These are phyloP conservation scores for Phytophthora sansomeana DNA, from an alignment of 352 stramenopile species.

Conservation along the genomic window DNA sequence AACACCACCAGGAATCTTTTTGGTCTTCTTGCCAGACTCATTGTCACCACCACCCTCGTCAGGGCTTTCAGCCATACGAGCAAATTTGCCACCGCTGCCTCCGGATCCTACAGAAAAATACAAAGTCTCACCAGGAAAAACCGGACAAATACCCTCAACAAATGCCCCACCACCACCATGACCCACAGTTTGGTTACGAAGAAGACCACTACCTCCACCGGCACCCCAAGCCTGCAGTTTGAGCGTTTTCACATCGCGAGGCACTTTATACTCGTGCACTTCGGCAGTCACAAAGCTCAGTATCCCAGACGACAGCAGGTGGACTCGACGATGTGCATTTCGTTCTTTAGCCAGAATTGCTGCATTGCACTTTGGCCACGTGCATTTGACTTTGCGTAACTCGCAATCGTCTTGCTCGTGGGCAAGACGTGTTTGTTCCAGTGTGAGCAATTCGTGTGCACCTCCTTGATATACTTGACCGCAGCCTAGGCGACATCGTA, in stretches of 20 bases:
- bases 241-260: conserved; percentile 63
- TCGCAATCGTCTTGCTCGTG: conserved; percentile 79
- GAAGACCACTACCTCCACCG: conserved; percentile 69
- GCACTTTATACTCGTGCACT: conserved; percentile 73
- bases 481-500: conserved; percentile 68
- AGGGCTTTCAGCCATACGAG: conserved; percentile 46
- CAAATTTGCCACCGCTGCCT: conserved; percentile 51
- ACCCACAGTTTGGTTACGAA: conserved; percentile 57
- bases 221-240: conserved; percentile 81
- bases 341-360: conserved; percentile 62
- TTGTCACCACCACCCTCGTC: conserved; percentile 31
- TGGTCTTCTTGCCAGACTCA: conserved; percentile 19
- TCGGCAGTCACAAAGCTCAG: conserved; percentile 68
- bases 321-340: conserved; percentile 64
- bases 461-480: conserved; percentile 62
- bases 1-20: conserved; percentile 24
- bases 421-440: conserved; percentile 71
- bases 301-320: conserved; percentile 70
- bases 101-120: conserved; percentile 65
- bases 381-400: conserved; percentile 74
- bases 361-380: conserved; percentile 71
- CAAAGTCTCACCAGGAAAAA: conserved; percentile 78
- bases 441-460: conserved; percentile 60
- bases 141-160: conserved; percentile 61
- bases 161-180: conserved; percentile 75